These are phyloP conservation scores for Psilocybe cyanescens DNA, from an alignment of 768 basidiomycete genomes.

Conservation along the genomic window DNA sequence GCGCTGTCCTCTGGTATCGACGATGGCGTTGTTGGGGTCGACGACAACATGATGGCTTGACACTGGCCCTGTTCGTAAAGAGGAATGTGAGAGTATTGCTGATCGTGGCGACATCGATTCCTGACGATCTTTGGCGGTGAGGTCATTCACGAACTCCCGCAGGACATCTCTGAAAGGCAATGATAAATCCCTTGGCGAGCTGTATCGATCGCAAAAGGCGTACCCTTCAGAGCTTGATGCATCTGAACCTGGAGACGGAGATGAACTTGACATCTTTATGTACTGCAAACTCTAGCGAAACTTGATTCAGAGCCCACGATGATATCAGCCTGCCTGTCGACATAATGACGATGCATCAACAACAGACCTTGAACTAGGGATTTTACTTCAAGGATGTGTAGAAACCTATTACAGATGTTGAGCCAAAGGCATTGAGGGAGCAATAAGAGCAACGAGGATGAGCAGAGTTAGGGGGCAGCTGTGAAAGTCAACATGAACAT, in stretches of 20 bases:
- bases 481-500: conserved; percentile 18
- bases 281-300: neutral
- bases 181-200: neutral
- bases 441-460: neutral
- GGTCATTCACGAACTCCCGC: conserved; percentile 22
- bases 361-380: neutral
- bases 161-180: conserved; percentile 1
- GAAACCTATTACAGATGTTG: neutral
- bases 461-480: conserved; percentile 6
- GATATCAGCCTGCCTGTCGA: neutral
- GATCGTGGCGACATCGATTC: conserved; percentile 29
- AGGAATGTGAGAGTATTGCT: conserved; percentile 28
- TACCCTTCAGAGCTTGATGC: conserved; percentile 27
- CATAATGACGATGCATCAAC: neutral
- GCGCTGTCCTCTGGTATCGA: conserved; percentile 7
- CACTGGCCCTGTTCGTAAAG: conserved; percentile 15
- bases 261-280: conserved; percentile 17
- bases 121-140: conserved; percentile 22
- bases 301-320: neutral
- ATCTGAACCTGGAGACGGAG: conserved; percentile 26
- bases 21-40: conserved; percentile 7
- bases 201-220: conserved; percentile 2
- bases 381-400: neutral
- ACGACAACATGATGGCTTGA: conserved; percentile 1
- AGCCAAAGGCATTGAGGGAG: neutral